Base-by-base conservation (phyloP, 495 filamentous ascomycete species). In the Lichenothelia convexa region DNA sequence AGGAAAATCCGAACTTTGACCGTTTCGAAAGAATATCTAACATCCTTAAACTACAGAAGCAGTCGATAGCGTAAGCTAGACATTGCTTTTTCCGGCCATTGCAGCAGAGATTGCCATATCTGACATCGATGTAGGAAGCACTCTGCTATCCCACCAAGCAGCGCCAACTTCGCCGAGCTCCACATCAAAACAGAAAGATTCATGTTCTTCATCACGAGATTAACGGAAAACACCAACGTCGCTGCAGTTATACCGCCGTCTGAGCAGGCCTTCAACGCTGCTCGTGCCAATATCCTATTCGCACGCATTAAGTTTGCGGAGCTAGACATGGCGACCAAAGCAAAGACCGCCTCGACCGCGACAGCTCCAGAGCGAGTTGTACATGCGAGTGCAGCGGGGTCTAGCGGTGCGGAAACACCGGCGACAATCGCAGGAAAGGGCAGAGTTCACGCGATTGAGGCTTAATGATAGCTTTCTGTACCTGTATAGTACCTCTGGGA, bases 21-120 rank as follows among this genome's bases (percentile, higher is more conserved):
- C 79, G 89, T 9, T 87, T 91, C 49, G 89, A 97, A 62, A 78
- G 87, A 41, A 75, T 97, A 38, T 80, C 71, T 34, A 95, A 93
- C 53, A 93, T 97, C 51, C 78, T 97, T 53, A 97, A 97, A 56
- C 81, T 82, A 26, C 93, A 93, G 59, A 95, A 95, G 59, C 85
- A 93, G 51, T 73, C 66, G 30, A 69, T 78, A 37, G 68, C 72
- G 47, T 61, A 51, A 36, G 54, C 44, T 43, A 39, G 39, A 43
- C 19, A 31, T 40, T 5, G 49, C 45, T 17, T 51, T 51, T 21
- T 18, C 9, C 24, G 15, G 9, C 31, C 19, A 8, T 33, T 33
- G 9, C 31, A 9, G 44, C 44, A 1, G 43, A 38, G 9, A 73
- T 47, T n/a, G n/a, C 56, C 70, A 43, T 67, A 68, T 43, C 60